Conservation (phyloP, 1,284 basidiomycete species). For the Mycosarcoma mackinlayi region DNA sequence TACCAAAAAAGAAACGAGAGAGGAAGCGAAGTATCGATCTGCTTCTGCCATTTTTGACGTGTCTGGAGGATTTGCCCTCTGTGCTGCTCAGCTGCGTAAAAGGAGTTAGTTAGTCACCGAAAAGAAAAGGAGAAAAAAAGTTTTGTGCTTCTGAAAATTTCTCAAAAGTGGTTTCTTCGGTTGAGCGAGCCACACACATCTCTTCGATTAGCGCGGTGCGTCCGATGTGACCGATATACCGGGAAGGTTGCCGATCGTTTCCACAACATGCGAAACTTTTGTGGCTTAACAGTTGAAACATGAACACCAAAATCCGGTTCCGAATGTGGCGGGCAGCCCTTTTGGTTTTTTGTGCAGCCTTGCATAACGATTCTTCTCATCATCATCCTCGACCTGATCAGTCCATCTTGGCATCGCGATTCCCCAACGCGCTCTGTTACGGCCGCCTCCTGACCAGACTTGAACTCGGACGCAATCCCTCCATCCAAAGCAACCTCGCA, state of each 20-base stretch:
- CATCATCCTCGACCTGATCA: neutral
- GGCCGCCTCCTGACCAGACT: no score
- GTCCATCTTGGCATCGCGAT: no score
- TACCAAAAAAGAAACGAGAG: no score
- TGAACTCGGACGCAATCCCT: neutral
- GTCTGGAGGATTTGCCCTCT: no score
- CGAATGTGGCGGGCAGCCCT: constrained; percentile 24
- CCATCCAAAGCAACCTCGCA: neutral
- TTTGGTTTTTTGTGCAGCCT: constrained; percentile 14
- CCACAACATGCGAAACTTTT: no score
- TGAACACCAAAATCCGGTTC: no score
- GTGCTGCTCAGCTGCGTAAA: neutral
- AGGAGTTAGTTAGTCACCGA: no score
- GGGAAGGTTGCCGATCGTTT: no score
- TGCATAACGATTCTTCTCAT: neutral
- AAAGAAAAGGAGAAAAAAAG: no score
- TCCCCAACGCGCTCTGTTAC: no score
- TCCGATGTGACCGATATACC: constrained; percentile 2
- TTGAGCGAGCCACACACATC: neutral
- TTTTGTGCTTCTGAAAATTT: constrained; percentile 8
- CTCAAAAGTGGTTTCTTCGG: constrained; percentile 6
- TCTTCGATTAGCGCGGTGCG: neutral
- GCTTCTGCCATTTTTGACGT: no score
- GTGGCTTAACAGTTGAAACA: neutral
- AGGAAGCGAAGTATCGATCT: constrained; percentile 6